Evolutionary conservation across 768 basidiomycete species (phyloP).

Genomic region (Hypsizygus marmoreus): DNA sequence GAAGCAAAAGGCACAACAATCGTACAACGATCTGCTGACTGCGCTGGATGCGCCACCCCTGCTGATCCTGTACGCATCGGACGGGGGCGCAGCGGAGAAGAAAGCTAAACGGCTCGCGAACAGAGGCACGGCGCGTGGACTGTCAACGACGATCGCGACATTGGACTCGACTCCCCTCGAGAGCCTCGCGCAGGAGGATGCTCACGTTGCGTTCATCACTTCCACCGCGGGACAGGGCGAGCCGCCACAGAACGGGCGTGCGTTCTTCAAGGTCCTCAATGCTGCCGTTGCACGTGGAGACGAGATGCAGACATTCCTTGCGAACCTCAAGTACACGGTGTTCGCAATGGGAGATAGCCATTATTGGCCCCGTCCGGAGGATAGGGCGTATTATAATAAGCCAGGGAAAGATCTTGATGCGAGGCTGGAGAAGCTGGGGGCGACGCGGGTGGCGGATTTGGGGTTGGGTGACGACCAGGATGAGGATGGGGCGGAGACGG

Average conservation of each 20-base stretch:
- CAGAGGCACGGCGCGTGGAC: slow-evolving; percentile 82
- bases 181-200: slow-evolving; percentile 67
- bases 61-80: slow-evolving; percentile 90
- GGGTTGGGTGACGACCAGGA: slow-evolving; percentile 98
- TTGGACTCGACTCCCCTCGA: slow-evolving; percentile 83
- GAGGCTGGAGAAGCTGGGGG: slow-evolving; percentile 79
- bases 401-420: slow-evolving; percentile 88
- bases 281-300: slow-evolving; percentile 60
- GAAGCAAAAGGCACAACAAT: slow-evolving; percentile 75
- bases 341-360: slow-evolving; percentile 98
- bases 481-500: slow-evolving; percentile 93
- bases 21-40: slow-evolving; percentile 81
- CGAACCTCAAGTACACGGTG: slow-evolving; percentile 75
- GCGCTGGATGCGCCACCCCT: slow-evolving; percentile 89
- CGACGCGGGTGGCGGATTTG: slow-evolving; percentile 67
- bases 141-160: slow-evolving; percentile 72
- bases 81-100: slow-evolving; percentile 96
- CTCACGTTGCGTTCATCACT: slow-evolving; percentile 81
- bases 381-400: slow-evolving; percentile 98
- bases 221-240: slow-evolving; percentile 97
- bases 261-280: slow-evolving; percentile 84
- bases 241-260: slow-evolving; percentile 93
- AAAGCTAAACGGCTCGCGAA: slow-evolving; percentile 84
- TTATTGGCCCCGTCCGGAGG: slow-evolving; percentile 98
- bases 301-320: slow-evolving; percentile 57